Percentiles rank a stretch among this genome's conserved stretches.
Evolutionary conservation across 75 land plant genomes (phyloP).

Genomic region (Sequoiadendron giganteum): DNA sequence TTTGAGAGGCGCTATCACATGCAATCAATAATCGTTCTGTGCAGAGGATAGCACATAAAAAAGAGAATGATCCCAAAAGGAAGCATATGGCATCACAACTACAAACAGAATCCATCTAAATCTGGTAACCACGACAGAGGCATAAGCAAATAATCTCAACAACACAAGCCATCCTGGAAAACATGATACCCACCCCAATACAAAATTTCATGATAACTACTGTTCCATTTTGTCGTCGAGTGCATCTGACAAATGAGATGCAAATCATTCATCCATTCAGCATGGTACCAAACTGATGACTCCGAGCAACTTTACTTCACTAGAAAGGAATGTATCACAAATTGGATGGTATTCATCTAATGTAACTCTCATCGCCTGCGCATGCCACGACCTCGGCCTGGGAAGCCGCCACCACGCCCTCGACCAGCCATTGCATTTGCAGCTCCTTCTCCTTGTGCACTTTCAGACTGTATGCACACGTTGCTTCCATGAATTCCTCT

Average conservation of each 20-base stretch:
- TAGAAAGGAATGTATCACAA: not conserved
- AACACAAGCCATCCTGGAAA: not conserved
- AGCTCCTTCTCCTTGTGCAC: slow-evolving; percentile 97
- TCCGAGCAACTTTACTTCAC: slow-evolving; percentile 1
- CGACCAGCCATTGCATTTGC: slow-evolving; percentile 92
- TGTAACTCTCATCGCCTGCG: slow-evolving; percentile 61
- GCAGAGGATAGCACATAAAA: not conserved
- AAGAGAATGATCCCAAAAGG: not conserved
- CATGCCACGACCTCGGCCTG: slow-evolving; percentile 93
- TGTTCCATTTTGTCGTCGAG: not conserved
- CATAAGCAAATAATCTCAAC: not conserved
- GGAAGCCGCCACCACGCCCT: slow-evolving; percentile 75
- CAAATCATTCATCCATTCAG: not conserved
- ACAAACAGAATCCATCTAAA: not conserved
- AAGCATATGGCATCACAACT: not conserved
- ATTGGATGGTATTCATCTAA: slow-evolving; percentile 9
- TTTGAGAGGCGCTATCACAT: not conserved
- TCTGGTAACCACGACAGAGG: not conserved
- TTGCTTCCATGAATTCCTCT: not conserved
- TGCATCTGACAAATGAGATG: not conserved
- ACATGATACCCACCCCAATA: not conserved
- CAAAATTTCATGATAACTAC: not conserved
- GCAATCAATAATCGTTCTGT: not conserved
- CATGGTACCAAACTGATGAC: not conserved
- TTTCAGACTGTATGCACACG: slow-evolving; percentile 75